Evolutionary conservation across 192 early-diverging fungal genomes (phyloP), one percentile per base, ranked within the genome.

Genomic region (Linnemannia hyalina): DNA sequence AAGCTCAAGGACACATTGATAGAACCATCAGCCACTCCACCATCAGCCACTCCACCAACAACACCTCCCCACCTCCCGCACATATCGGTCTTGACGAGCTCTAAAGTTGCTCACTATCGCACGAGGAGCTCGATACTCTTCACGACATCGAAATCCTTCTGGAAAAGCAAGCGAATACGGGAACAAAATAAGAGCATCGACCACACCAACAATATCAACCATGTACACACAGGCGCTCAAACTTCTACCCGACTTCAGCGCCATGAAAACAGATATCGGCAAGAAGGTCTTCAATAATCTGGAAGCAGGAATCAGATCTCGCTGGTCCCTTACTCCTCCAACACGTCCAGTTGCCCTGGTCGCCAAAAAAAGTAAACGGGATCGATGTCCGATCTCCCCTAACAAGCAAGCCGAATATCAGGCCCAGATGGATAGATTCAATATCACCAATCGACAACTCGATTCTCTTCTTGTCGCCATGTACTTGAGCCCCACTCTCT

Each of bases 111-210:
- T 76, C 38, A 44, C 55, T 76, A 1, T 65, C 54, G 55, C 1
- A 20, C 1, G 8, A 1, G n/a, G 75, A 76, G 68, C 38, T 76
- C 3, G 75, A 41, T n/a, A 65, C 38, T 65, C 55, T 68, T 65
- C 7, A 65, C 23, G 75, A 76, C 41, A 68, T 76, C 22, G 11
- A 44, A 40, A 1, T 11, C 0, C 75, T 76, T 76, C 40, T 76
- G 18, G 57, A 76, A 76, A 76, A 65, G 75, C 75, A 0, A 76
- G 60, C 75, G 13, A 65, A 32, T 76, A 76, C 57, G 75, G 55
- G 40, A 76, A 65, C 40, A 44, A 40, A 0, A 32, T n/a, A 26
- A 41, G 55, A 46, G 75, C 60, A 32, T 76, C 75, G 22, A 68
- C 8, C 23, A 76, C 44, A 76, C 60, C 60, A 15, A 76, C 60